phyloP scores from a whole-genome alignment of 495 filamentous ascomycete species.

The Hypoxylon crocopeplum region DNA sequence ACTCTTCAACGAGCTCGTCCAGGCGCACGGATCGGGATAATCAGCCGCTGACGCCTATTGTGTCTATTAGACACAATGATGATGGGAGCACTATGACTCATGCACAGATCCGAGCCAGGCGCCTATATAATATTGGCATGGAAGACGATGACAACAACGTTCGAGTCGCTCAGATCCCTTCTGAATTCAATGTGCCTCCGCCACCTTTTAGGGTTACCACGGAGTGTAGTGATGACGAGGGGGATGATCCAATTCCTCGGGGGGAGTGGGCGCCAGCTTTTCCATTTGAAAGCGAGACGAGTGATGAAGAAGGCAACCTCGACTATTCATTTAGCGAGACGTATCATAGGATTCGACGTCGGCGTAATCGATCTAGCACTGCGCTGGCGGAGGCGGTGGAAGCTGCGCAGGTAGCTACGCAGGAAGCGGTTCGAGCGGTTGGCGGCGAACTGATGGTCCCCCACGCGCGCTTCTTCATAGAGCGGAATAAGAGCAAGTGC shows the following conservation, averaged over 20 bases:
- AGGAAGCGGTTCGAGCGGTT: conserved; percentile 61
- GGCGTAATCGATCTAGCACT: conserved; percentile 46
- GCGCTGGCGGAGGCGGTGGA: conserved; percentile 57
- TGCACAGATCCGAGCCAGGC: conserved; percentile 47
- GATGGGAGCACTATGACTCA: conserved; percentile 50
- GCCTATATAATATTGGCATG: conserved; percentile 53
- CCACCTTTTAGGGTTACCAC: conserved; percentile 56
- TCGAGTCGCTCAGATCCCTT: conserved; percentile 57
- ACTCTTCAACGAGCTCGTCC: conserved; percentile 46
- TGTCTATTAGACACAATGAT: conserved; percentile 55
- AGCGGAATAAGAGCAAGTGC: conserved; percentile 79
- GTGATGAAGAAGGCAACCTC: conserved; percentile 47
- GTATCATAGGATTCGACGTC: conserved; percentile 20
- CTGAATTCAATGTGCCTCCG: conserved; percentile 53
- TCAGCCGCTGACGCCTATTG: conserved; percentile 44
- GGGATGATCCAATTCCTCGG: conserved; percentile 42
- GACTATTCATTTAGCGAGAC: conserved; percentile 35
- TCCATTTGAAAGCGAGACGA: conserved; percentile 55
- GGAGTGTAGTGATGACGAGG: conserved; percentile 61
- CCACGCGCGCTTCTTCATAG: conserved; percentile 80
- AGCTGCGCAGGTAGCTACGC: conserved; percentile 59
- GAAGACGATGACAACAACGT: conserved; percentile 61
- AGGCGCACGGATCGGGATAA: conserved; percentile 31
- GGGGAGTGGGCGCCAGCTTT: conserved; percentile 49
- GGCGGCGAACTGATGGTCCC: conserved; percentile 67